phyloP scores from a whole-genome alignment of 148 eudicot species.

The Beta vulgaris region DNA sequence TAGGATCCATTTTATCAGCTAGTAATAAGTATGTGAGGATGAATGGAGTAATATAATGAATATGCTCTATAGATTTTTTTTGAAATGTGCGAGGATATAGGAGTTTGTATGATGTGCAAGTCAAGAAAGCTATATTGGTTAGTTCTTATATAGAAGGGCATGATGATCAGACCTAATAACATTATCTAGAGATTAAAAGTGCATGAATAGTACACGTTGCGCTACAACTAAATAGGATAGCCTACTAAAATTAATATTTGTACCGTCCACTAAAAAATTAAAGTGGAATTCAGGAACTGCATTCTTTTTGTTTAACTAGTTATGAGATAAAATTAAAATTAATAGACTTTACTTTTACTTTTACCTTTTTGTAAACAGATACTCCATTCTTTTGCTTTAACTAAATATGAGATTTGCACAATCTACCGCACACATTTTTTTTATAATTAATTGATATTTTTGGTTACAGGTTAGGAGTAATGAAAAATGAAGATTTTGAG shows the following conservation, averaged over 20 bases:
- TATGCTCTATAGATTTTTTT: too few species aligned
- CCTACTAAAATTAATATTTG: neutral
- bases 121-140: neutral
- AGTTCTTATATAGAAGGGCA: neutral
- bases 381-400: too few species aligned
- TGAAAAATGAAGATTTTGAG: too few species aligned
- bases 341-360: neutral
- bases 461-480: too few species aligned
- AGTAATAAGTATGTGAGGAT: neutral
- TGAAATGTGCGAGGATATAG: neutral
- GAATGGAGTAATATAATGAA: neutral
- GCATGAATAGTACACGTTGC: neutral
- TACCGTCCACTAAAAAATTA: neutral
- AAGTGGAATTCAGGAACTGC: neutral
- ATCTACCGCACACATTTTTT: too few species aligned
- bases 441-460: too few species aligned
- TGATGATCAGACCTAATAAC: neutral
- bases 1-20: slow-evolving; percentile 13
- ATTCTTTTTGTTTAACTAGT: too few species aligned
- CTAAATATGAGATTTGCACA: too few species aligned
- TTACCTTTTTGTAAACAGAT: too few species aligned
- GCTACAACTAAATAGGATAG: neutral
- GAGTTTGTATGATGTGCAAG: neutral
- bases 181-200: neutral
- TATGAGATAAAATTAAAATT: neutral